These are phyloP conservation scores for Linum trigynum DNA, from an alignment of 345 rosid genomes.

Conservation along the genomic window DNA sequence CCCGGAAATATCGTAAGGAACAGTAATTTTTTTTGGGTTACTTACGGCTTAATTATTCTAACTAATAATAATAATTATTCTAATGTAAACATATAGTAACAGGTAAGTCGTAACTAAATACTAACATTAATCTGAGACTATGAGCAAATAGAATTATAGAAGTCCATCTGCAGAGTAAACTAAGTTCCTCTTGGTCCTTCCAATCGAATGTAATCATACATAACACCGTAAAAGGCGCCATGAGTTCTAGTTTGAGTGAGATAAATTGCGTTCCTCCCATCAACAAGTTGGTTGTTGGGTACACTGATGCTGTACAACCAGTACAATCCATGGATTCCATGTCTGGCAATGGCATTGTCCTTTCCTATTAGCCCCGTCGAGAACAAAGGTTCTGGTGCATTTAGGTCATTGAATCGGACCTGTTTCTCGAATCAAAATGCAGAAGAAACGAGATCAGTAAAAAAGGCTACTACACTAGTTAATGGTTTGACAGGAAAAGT, in stretches of 20 bases:
- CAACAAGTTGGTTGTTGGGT: slow-evolving; percentile 24
- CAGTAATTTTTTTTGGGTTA: too few relatives aligned
- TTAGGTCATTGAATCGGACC: slow-evolving; percentile 45
- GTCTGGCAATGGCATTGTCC: slow-evolving; percentile 79
- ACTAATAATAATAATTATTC: too few relatives aligned
- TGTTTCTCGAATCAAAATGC: slow-evolving; percentile 3
- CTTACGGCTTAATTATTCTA: too few relatives aligned
- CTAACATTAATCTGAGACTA: too few relatives aligned
- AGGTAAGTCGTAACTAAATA: too few relatives aligned
- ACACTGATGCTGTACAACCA: slow-evolving; percentile 45
- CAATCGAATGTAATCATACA: slow-evolving; percentile 86
- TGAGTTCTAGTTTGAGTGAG: slow-evolving; percentile 45
- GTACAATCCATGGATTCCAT: slow-evolving; percentile 77
- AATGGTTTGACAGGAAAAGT: background rate
- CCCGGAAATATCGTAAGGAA: too few relatives aligned
- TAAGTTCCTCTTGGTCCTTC: slow-evolving; percentile 37
- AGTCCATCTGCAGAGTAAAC: too few relatives aligned
- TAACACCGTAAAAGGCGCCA: slow-evolving; percentile 42
- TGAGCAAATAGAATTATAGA: too few relatives aligned
- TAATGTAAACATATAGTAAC: too few relatives aligned
- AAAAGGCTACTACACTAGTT: too few relatives aligned
- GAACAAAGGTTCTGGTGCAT: slow-evolving; percentile 23
- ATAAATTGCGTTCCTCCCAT: slow-evolving; percentile 44
- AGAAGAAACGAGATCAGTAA: background rate
- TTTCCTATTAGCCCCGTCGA: slow-evolving; percentile 47